These are phyloP conservation scores for Myotisia sp. DNA, from an alignment of 2,329 filamentous ascomycete species.

Conservation along the genomic window DNA sequence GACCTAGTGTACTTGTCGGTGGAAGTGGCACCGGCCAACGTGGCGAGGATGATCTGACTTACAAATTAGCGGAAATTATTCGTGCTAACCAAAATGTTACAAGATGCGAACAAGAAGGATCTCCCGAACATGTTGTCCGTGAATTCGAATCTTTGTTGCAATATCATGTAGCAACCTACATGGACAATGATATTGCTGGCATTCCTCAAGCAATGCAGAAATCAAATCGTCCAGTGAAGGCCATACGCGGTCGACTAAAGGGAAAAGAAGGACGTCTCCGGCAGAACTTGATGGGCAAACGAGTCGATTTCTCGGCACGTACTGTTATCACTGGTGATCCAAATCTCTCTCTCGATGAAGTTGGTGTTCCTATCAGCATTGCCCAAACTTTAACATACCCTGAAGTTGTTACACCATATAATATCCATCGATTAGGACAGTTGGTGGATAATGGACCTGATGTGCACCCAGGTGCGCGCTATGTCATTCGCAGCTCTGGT, in stretches of 20 bases:
- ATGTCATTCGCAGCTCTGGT: slow-evolving; percentile 86
- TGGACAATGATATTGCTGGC: slow-evolving; percentile 98
- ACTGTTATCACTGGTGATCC: slow-evolving; percentile 99
- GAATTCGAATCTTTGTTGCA: slow-evolving; percentile 89
- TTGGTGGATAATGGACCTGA: slow-evolving; percentile 89
- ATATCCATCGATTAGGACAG: slow-evolving; percentile 80
- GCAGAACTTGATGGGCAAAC: slow-evolving; percentile 98
- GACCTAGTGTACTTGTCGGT: slow-evolving; percentile 93
- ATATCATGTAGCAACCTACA: slow-evolving; percentile 96
- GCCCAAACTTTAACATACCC: slow-evolving; percentile 89
- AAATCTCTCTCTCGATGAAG: slow-evolving; percentile 89
- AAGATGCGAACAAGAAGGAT: slow-evolving; percentile 79
- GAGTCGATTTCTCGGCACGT: slow-evolving; percentile 97
- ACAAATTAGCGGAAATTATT: slow-evolving; percentile 97
- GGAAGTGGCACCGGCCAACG: slow-evolving; percentile 82
- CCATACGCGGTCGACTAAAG: slow-evolving; percentile 92
- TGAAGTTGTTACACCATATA: slow-evolving; percentile 94
- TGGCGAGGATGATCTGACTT: slow-evolving; percentile 97
- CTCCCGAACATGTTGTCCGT: slow-evolving; percentile 74
- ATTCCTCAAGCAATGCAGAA: slow-evolving; percentile 92
- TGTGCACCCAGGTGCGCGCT: slow-evolving; percentile 89
- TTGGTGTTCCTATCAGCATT: slow-evolving; percentile 88
- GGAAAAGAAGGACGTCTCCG: slow-evolving; percentile 96
- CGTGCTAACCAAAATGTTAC: slow-evolving; percentile 92
- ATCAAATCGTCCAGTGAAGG: slow-evolving; percentile 90